phyloP scores from a whole-genome alignment of 345 rosid species.

The Lepidium didymum region DNA sequence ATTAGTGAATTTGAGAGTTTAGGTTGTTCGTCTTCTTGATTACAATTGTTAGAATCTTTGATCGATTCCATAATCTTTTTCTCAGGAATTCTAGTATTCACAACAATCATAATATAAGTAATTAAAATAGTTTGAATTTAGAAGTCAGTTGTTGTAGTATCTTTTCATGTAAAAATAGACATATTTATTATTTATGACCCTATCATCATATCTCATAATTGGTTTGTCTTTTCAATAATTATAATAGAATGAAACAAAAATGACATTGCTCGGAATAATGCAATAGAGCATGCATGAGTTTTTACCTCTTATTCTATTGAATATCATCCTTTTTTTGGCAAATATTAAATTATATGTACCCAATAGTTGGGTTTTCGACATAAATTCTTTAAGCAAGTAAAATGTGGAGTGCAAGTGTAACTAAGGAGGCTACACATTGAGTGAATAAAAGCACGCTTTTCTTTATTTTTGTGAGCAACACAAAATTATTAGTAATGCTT shows the following conservation, averaged over 20 bases:
- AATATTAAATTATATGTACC: no score
- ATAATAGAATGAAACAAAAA: conserved; percentile 16
- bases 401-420: background rate
- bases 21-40: no score
- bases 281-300: conserved; percentile 11
- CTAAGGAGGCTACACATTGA: background rate
- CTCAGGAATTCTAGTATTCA: no score
- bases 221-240: conserved; percentile 36
- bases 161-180: conserved; percentile 8
- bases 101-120: background rate
- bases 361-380: no score
- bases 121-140: background rate
- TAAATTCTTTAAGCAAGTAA: background rate
- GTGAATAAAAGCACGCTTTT: conserved; percentile 8
- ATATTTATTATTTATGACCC: conserved; percentile 25
- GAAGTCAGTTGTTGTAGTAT: conserved; percentile 1
- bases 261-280: conserved; percentile 20
- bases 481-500: background rate
- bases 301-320: background rate
- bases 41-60: no score
- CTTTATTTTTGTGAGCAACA: background rate
- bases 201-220: conserved; percentile 41
- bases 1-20: no score
- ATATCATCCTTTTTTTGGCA: background rate
- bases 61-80: no score